Evolutionary conservation across 805 yeast species (phyloP), one percentile per base, ranked within the genome.

Genomic region (Osmozyma mogii): DNA sequence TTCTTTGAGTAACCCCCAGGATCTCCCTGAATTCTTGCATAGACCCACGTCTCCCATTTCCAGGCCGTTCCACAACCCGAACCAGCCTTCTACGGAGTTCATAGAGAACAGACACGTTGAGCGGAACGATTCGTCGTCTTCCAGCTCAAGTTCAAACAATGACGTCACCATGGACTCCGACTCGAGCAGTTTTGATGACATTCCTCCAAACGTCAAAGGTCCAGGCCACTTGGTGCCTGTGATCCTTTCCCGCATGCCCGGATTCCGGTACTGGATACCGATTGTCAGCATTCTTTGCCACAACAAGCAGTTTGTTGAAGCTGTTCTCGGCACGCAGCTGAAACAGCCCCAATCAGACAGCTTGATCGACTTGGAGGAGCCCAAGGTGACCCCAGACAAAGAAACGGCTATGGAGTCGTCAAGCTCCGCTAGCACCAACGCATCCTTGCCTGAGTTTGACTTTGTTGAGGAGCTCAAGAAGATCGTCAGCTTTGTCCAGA

Each of bases 271-370:
- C 36, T 45, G 66, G 40, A 63, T 65, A 3, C 64, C 73, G 1
- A 24, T 69, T 11, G 34, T 69, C 17, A 54, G 53, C 44, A 50
- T 64, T 5, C 38, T 69, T 5, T 54, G 59, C n/a, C 53, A 58
- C 26, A 45, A 63, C 6, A 54, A 64, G 1, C 32, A 32, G 4
- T 54, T 68, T 19, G 49, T 56, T 10, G 49, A 50, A 22, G 31
- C 44, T 0, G 36, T 67, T 2, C 43, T 58, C 28, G 24, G 32
- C n/a, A n/a, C n/a, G 7, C 9, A 18, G 20, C 20, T 9, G 9
- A 9, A 18, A 9, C 20, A 7, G 9, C 9, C 7, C 20, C 7
- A 18, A 9, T 9, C 7, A 9, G 9, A 18, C 20, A 18, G 20
- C 20, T 7, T 8, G 9, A 8, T 9, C 9, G 20, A 18, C 9